Base-by-base conservation (phyloP, 179 eudicot species). In the Vitellaria paradoxa region DNA sequence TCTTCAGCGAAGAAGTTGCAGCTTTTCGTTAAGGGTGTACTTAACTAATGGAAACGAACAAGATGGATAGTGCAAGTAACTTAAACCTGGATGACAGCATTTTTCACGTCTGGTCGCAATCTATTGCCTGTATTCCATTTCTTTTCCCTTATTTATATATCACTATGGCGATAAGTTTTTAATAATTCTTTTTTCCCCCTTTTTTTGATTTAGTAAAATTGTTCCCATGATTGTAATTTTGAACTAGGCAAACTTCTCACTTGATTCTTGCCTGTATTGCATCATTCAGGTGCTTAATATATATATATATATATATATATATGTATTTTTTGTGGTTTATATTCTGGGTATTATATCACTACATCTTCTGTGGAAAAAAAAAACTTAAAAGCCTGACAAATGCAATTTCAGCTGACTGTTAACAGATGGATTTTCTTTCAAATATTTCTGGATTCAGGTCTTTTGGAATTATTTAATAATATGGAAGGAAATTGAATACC, bases 1-100 rank as follows among this genome's bases (percentile, higher is more conserved):
- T 83, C 42, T 91, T 93, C 81, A 85, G 79, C 70, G 89, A 87
- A 65, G 89, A 88, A 76, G 87, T 81, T 30, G 87, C 83, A 37
- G 91, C 90, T 77, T 93, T 86, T 78, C 92, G 68, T 63, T 92
- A 84, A 78, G 42, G n/a, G 46, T 57, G 62, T 15, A 21, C 21
- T 57, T 30, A 30, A 30, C 1, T 30, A 30, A 30, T 30, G 37
- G 37, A 30, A 0, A 8, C 62, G 2, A 0, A 18, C 17, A 13
- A 53, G 20, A 9, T 7, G 26, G 30, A 9, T 20, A 4, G 3
- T 30, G 37, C 30, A 61, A 1, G 26, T 1, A 21, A 61, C 65
- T 9, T 23, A 61, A 9, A 3, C 30, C 13, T 23, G 65, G 30
- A 20, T 21, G 65, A 20, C 21, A 12, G 5, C 8, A 11, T 21